Evolutionary conservation across 495 filamentous ascomycete genomes (phyloP).

Genomic region (Hyphodiscus hymeniophilus): DNA sequence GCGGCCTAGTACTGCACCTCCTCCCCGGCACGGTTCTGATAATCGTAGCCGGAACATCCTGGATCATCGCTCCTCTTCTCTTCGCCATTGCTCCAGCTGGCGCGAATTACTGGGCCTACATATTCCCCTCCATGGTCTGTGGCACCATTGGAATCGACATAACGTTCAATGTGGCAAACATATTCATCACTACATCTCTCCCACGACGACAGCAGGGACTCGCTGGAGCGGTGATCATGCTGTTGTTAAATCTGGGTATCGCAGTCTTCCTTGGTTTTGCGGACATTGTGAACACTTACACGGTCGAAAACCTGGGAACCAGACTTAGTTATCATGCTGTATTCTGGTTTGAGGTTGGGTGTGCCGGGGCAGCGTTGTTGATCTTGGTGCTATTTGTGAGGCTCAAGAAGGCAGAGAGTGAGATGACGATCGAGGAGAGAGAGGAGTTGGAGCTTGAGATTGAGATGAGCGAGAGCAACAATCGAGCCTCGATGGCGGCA

Average conservation of each 20-base stretch:
- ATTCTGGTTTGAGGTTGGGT: slow-evolving; percentile 61
- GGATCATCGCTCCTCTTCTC: slow-evolving; percentile 55
- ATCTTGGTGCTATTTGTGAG: slow-evolving; percentile 54
- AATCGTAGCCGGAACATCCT: slow-evolving; percentile 56
- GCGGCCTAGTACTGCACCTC: slow-evolving; percentile 71
- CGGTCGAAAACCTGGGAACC: slow-evolving; percentile 34
- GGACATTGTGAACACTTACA: slow-evolving; percentile 50
- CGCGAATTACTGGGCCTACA: slow-evolving; percentile 55
- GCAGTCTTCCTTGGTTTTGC: slow-evolving; percentile 71
- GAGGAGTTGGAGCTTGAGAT: slow-evolving; percentile 31
- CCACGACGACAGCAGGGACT: slow-evolving; percentile 64
- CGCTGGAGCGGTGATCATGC: slow-evolving; percentile 55
- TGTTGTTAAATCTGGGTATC: slow-evolving; percentile 67
- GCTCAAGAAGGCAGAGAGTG: slow-evolving; percentile 58
- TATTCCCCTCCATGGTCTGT: slow-evolving; percentile 78
- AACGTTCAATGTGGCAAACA: slow-evolving; percentile 73
- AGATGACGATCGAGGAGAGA: slow-evolving; percentile 62
- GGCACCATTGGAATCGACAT: slow-evolving; percentile 79
- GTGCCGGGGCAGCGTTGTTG: slow-evolving; percentile 44
- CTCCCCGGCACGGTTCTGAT: slow-evolving; percentile 65
- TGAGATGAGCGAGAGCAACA: too few relatives aligned
- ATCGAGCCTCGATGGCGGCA: too few relatives aligned
- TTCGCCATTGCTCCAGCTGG: slow-evolving; percentile 62
- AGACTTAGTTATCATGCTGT: slow-evolving; percentile 50
- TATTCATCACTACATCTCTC: slow-evolving; percentile 74